These are phyloP conservation scores for Kregervanrija fluxuum DNA, from an alignment of 805 yeast species.

Conservation along the genomic window DNA sequence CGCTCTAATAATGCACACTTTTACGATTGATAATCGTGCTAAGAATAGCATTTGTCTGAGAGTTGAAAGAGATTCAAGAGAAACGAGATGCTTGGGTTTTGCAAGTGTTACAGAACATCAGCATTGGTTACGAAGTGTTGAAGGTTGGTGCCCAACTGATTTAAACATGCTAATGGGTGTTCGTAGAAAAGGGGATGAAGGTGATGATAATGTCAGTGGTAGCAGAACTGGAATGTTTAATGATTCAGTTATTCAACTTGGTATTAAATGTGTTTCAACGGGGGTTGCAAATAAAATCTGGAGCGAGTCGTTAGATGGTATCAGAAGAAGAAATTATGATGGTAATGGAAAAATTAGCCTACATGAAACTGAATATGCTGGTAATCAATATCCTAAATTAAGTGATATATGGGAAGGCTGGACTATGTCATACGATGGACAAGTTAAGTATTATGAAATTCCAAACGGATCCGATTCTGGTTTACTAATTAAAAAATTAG, in stretches of 20 bases:
- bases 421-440: conserved; percentile 65
- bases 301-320: background rate
- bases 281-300: background rate
- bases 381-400: conserved; percentile 24
- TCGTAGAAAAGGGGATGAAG: conserved; percentile 34
- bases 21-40: conserved; percentile 64
- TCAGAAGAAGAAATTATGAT: background rate
- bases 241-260: background rate
- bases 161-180: conserved; percentile 71
- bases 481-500: conserved; percentile 47
- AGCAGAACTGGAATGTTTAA: background rate
- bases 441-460: conserved; percentile 50
- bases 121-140: conserved; percentile 59
- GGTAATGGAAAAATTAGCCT: background rate
- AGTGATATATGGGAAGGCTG: conserved; percentile 72
- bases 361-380: background rate
- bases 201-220: conserved; percentile 11
- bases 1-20: conserved; percentile 64
- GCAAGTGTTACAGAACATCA: conserved; percentile 65
- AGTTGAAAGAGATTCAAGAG: conserved; percentile 90
- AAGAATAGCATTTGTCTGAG: conserved; percentile 76
- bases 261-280: background rate
- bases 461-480: conserved; percentile 40
- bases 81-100: conserved; percentile 83
- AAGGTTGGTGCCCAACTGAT: conserved; percentile 74